Evolutionary conservation across 2,329 filamentous ascomycete genomes (phyloP), one percentile per base, ranked within the genome.

Genomic region (Canariomyces notabilis): DNA sequence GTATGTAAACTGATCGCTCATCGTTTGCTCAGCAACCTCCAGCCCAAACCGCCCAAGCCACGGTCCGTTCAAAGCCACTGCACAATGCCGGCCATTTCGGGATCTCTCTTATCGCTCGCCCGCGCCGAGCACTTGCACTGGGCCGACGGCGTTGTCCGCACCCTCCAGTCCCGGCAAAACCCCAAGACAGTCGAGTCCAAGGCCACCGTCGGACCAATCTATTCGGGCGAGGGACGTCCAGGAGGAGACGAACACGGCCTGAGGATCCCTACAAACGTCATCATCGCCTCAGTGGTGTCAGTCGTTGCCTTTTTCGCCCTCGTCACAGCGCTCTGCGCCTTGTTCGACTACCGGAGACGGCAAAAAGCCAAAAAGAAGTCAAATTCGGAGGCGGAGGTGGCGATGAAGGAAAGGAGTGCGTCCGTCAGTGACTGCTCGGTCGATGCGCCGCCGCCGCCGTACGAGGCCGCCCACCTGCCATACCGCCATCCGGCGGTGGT

Each of bases 401-500:
- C 43, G 12, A 19, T 37, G 23, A 49, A 52, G 46, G 47, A 38
- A 42, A 46, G 18, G 16, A 40, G 5, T 7, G 9, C 32, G 2
- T 37, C 16, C 5, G 34, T 12, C n/a, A 20, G 9, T 7, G 29
- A 22, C 2, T 35, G 8, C 4, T 21, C 37, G 9, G 35, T 40
- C 14, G 38, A 44, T 12, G n/a, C n/a, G n/a, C 50, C 47, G 18
- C 50, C 50, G 14, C 50, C 50, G 35, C 50, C 50, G 38, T 52
- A 52, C 18, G 43, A 47, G 5, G 36, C 29, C 8, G 40, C 18
- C 2, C 40, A 52, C 18, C 3, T n/a, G 7, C 26, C n/a, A 9
- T 29, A 7, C 11, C 38, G 20, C 4, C 16, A 22, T 20, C 19
- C n/a, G 4, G 31, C 1, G 6, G 15, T 2, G 22, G 42, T 29